A percentile compares a stretch with the other conserved stretches of the same genome.
Conservation (phyloP, 306 rosid genomes). For the Rubus idaeus region DNA sequence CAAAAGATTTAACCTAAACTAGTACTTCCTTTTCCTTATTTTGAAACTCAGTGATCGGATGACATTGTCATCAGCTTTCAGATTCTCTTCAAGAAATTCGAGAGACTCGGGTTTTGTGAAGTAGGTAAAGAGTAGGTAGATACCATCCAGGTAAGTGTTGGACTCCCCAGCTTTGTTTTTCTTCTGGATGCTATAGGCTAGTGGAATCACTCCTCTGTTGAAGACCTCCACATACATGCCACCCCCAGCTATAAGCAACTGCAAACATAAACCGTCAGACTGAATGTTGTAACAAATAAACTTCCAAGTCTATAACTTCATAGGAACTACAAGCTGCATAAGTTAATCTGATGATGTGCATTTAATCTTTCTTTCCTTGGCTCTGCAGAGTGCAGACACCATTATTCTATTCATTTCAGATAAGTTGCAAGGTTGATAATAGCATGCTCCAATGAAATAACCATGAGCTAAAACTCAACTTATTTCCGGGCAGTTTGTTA, state of each 20-base stretch:
- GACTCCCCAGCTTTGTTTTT: slow-evolving; percentile 90
- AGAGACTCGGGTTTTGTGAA: slow-evolving; percentile 78
- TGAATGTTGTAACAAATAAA: slow-evolving; percentile 9
- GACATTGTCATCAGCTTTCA: slow-evolving; percentile 64
- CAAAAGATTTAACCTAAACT: slow-evolving; percentile 29
- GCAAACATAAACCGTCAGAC: slow-evolving; percentile 29
- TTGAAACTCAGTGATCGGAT: slow-evolving; percentile 68
- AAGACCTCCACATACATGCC: slow-evolving; percentile 97
- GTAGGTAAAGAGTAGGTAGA: slow-evolving; percentile 84
- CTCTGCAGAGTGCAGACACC: background rate
- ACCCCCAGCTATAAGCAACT: slow-evolving; percentile 99
- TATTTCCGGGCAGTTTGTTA: background rate
- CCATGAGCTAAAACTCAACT: background rate
- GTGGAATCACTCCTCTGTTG: slow-evolving; percentile 86
- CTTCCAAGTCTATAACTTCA: slow-evolving; percentile 4
- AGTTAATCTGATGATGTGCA: background rate
- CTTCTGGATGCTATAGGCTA: slow-evolving; percentile 71
- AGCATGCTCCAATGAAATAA: background rate
- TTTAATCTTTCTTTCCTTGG: background rate
- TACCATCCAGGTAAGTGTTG: slow-evolving; percentile 80
- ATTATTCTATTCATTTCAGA: background rate
- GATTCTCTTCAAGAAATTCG: slow-evolving; percentile 44
- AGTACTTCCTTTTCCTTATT: slow-evolving; percentile 72
- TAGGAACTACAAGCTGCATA: background rate
- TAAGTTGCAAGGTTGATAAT: background rate